Base-by-base conservation (phyloP, 352 stramenopile species). In the Albugo candida region DNA sequence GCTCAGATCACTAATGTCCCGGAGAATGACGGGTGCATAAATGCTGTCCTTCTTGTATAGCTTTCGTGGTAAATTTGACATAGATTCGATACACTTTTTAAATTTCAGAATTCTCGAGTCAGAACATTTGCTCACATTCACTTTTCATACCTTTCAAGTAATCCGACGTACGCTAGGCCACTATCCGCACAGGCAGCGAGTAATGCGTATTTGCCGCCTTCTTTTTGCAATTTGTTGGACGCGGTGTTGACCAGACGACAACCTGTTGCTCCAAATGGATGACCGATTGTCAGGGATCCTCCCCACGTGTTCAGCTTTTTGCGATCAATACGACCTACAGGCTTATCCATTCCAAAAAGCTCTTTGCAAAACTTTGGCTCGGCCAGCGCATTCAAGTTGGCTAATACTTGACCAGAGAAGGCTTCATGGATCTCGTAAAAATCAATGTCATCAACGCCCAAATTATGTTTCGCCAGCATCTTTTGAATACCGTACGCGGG, bases 1-100 rank as follows among this genome's bases (percentile, higher is more conserved):
- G 95, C 95, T 18, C 96, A 99, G 78, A 93, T 99, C 42, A 99
- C 96, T 36, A 99, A 99, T 75, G 97, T 98, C 61, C 96, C 96
- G 5, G 96, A 99, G 70, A 86, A 98, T 52, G 96, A 99, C 67
- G 95, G 95, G 45, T 99, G 95, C 70, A 98, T 99, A 55, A 99
- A 99, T 68, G 94, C 92, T 24, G 92, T 99, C 42, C 75, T 99
- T 42, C 75, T 99, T 50, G 95, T 99, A 36, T 99, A 98, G 75
- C 31, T 42, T 12, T 13, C 8, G 20, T 43, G 38, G 38, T 43
- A 24, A 19, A 24, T 24, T 43, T 43, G 38, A 43, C 38, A 43
- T 43, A 24, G 38, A 19, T 43, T 43, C 17, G 38, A 19, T 24
- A 24, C 17, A 43, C n/a, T n/a, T n/a, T n/a, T n/a, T n/a, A n/a